Percentiles rank a stretch among this genome's conserved stretches.
Conservation (phyloP, 805 yeast species). For the Pichia occidentalis region DNA sequence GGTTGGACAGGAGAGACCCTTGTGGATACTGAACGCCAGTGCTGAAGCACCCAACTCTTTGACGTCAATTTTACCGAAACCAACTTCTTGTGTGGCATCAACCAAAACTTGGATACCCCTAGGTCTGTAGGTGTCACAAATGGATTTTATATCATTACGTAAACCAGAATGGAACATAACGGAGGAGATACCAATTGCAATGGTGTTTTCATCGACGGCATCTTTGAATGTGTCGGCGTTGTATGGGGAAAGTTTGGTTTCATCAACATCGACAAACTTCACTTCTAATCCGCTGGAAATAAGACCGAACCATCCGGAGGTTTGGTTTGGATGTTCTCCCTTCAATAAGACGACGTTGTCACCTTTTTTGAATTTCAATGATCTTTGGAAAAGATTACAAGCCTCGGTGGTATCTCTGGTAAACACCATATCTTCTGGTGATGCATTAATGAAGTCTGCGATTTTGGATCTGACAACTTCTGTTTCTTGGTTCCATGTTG, state of each 20-base stretch:
- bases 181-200: constrained; percentile 8
- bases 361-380: constrained; percentile 3
- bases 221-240: not conserved
- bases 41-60: constrained; percentile 6
- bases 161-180: constrained; percentile 10
- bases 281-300: constrained; percentile 3
- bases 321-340: constrained; percentile 5
- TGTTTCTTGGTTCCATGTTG: constrained; percentile 3
- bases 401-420: constrained; percentile 11
- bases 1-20: constrained; percentile 6
- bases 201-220: constrained; percentile 5
- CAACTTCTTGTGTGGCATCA: constrained; percentile 13
- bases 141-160: constrained; percentile 7
- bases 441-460: constrained; percentile 3
- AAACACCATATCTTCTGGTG: constrained; percentile 5
- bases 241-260: not conserved
- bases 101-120: constrained; percentile 11
- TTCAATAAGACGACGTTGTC: constrained; percentile 8
- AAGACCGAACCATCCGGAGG: constrained; percentile 6
- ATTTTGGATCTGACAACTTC: not conserved
- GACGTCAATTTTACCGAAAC: constrained; percentile 8
- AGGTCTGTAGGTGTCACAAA: constrained; percentile 6
- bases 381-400: constrained; percentile 9
- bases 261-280: constrained; percentile 1
- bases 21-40: constrained; percentile 2